Percentiles rank a stretch among this genome's conserved stretches.
phyloP scores from a whole-genome alignment of 805 yeast species.

The Zygoascus tannicola region DNA sequence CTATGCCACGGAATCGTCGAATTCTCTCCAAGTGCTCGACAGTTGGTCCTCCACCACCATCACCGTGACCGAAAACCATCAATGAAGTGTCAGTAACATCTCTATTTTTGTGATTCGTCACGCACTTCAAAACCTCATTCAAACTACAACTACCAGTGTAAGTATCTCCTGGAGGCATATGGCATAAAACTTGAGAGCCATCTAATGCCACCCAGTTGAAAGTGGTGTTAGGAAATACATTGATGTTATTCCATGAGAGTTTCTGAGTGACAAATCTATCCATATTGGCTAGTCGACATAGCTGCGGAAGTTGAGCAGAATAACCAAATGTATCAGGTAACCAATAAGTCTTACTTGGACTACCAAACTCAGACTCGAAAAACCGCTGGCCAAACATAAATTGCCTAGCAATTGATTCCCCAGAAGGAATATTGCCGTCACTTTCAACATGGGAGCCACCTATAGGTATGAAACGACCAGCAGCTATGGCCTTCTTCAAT shows the following conservation, averaged over 20 bases:
- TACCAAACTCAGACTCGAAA: conserved; percentile 70
- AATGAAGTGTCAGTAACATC: conserved; percentile 73
- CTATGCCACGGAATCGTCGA: conserved; percentile 80
- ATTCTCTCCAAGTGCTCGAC: conserved; percentile 87
- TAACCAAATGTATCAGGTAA: conserved; percentile 97
- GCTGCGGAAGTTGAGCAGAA: conserved; percentile 88
- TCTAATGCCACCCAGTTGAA: conserved; percentile 95
- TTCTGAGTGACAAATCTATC: conserved; percentile 84
- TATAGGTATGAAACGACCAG: conserved; percentile 74
- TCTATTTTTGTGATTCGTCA: conserved; percentile 71
- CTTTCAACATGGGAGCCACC: conserved; percentile 99
- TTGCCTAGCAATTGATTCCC: conserved; percentile 86
- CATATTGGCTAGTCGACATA: conserved; percentile 78
- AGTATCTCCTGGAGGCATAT: conserved; percentile 97
- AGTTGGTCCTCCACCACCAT: conserved; percentile 98
- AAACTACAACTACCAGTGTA: conserved; percentile 91
- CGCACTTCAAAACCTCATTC: conserved; percentile 79
- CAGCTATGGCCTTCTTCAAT: conserved; percentile 48
- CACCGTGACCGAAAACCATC: conserved; percentile 85
- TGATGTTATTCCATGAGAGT: conserved; percentile 93
- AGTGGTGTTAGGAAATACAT: conserved; percentile 80
- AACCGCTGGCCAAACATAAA: conserved; percentile 84
- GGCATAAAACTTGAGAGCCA: conserved; percentile 87
- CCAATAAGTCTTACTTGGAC: conserved; percentile 75
- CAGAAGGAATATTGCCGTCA: conserved; percentile 89